Percentiles rank a stretch among this genome's conserved stretches.
Conservation (phyloP, 192 early-diverging fungal genomes). For the Rhizophlyctis rosea region DNA sequence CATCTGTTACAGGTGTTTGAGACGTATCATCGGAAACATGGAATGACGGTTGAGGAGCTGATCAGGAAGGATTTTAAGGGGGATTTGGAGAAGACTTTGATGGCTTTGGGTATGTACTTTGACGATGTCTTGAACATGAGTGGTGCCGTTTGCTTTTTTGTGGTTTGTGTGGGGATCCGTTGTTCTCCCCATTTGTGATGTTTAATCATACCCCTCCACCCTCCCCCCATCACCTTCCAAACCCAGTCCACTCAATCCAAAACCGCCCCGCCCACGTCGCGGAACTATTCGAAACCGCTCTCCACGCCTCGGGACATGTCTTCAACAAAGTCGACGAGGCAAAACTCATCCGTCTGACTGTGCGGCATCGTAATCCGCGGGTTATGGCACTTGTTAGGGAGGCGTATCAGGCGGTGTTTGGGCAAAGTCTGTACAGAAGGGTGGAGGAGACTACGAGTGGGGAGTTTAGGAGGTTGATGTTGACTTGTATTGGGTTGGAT, state of each 20-base stretch:
- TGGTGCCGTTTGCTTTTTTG: background rate
- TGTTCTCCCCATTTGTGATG: no score
- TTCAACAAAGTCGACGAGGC: conserved; percentile 36
- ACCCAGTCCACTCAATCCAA: conserved; percentile 23
- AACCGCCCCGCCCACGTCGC: conserved; percentile 39
- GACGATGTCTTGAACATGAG: no score
- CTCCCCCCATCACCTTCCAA: background rate
- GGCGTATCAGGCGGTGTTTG: conserved; percentile 26
- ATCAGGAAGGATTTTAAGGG: conserved; percentile 12
- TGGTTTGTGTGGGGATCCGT: background rate
- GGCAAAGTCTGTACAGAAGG: conserved; percentile 22
- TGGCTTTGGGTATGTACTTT: background rate
- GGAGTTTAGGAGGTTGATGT: conserved; percentile 33
- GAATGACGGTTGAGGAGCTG: conserved; percentile 13
- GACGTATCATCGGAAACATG: conserved; percentile 18
- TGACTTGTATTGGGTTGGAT: conserved; percentile 18
- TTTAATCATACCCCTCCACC: no score
- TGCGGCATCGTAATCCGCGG: conserved; percentile 29
- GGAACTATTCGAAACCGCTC: conserved; percentile 33
- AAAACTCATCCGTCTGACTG: conserved; percentile 41
- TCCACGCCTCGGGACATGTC: conserved; percentile 38
- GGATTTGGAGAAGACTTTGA: conserved; percentile 16
- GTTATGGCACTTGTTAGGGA: conserved; percentile 30
- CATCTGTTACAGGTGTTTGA: conserved; percentile 13
- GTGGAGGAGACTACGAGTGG: conserved; percentile 38